Base-by-base conservation (phyloP, 2,329 filamentous ascomycete species). In the Atkinsonella texensis region DNA sequence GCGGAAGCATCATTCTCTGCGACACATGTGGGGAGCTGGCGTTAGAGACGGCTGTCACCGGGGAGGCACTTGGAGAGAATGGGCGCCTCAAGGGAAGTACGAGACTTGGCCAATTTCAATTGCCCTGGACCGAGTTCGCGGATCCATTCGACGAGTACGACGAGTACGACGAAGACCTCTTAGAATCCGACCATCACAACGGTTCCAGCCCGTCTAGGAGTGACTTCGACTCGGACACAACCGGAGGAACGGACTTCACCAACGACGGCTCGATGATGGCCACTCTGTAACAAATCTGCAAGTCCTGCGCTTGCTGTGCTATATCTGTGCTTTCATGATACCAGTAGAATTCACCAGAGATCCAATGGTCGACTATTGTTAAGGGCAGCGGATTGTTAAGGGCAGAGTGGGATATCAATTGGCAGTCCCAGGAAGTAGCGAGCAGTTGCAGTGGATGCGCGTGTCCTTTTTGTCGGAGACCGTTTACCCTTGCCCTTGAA, bases 1-100 rank as follows among this genome's bases (percentile, higher is more conserved):
- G 75, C 60, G 75, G 74, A 57, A 52, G 55, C 51, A 59, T 72
- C 55, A 66, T 77, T 53, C 60, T 62, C 46, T 77, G 74, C 63
- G 62, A 58, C 54, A 63, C 60, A 28, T 76, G 74, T 55, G 63
- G 63, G 38, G 55, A 60, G 32, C 53, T 61, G 51, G 58, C 58
- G 51, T 51, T 57, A 49, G 58, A 62, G 45, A 41, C 62, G 53
- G 53, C 52, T 46, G 53, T 54, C 45, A 52, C 55, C 39, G 18
- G 33, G 41, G 28, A 23, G 5, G 12, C 13, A 12, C 31, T 28
- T 15, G 7, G 17, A 41, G 48, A 23, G 23, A 41, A 12, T 32
- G 48, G 55, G 39, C 55, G 55, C 32, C 48, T 52, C 10, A 33
- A 53, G 23, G 52, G 49, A 60, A 62, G 58, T 51, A 59, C 61